Evolutionary conservation across 805 yeast species (phyloP), one percentile per base, ranked within the genome.

Genomic region (Candida fluviatilis): DNA sequence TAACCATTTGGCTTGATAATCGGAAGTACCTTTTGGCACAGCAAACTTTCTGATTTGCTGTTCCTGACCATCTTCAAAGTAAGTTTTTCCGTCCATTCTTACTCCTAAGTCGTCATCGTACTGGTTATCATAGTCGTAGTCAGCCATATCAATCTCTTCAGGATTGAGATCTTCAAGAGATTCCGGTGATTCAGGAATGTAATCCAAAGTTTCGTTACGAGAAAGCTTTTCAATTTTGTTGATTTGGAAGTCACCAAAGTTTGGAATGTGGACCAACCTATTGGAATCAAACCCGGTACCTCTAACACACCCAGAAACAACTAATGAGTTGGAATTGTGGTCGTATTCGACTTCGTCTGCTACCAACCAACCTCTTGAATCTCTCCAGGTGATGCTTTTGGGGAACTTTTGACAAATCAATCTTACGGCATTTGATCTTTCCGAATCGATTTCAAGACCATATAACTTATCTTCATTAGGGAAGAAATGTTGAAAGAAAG

Each of bases 341-440:
- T 57, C 48, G 69, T 75, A 75, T 16, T 57, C 48, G 1, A 84
- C 69, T 3, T 61, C 53, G 48, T 89, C 95, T 1, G 95, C 90
- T 7, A 93, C 73, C 37, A 93, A 37, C 64, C 89, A 93, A 5
- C 96, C 91, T 55, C 99, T 73, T n/a, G 80, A 64, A 50, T 91
- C 97, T 64, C 98, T 81, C 98, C 99, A 93, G 17, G 76, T 77
- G 34, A 95, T 70, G 1, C 86, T 78, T 54, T 80, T 82, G 18
- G 99, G 99, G 51, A 82, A 77, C 62, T 81, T 85, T 53, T 91
- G 97, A 54, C 96, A 84, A 18, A 93, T 52, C 3, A 71, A 68
- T 58, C 99, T 77, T 30, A 84, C 69, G 31, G 86, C 80, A 51
- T 84, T 85, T 14, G 73, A 48, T n/a, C 84, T 72, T 47, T 93